These are phyloP conservation scores for Entomortierella parvispora DNA, from an alignment of 192 early-diverging fungal species.

Conservation along the genomic window DNA sequence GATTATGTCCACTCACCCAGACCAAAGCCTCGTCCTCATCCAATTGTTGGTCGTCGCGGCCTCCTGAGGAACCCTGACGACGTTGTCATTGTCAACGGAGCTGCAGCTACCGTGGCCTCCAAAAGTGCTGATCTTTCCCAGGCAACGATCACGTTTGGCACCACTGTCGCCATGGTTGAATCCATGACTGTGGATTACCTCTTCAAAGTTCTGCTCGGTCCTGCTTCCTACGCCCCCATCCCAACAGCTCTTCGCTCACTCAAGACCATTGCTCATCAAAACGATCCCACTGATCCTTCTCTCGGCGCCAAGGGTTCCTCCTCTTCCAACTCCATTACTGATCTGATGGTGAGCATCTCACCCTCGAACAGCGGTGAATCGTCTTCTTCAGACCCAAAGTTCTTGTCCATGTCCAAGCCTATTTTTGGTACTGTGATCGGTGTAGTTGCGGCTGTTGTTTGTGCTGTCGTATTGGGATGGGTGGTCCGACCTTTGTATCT, in stretches of 20 bases:
- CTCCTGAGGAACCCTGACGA: no score
- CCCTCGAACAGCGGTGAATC: neutral
- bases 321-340: neutral
- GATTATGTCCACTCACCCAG: no score
- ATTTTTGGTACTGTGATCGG: conserved; percentile 18
- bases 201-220: conserved; percentile 20
- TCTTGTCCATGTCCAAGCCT: conserved; percentile 15
- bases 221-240: conserved; percentile 13
- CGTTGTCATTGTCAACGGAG: neutral
- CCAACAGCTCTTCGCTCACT: conserved; percentile 14
- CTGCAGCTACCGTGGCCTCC: neutral
- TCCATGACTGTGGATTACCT: conserved; percentile 18
- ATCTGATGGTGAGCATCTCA: conserved; percentile 38
- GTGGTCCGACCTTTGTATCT: conserved; percentile 6
- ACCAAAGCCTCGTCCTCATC: no score
- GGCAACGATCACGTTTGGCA: neutral
- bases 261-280: neutral
- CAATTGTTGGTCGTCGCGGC: no score
- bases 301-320: neutral
- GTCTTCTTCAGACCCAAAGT: neutral
- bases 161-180: conserved; percentile 20
- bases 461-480: conserved; percentile 12
- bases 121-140: neutral
- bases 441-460: conserved; percentile 9
- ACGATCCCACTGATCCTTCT: neutral